These are phyloP conservation scores for Podospora fimiseda DNA, from an alignment of 495 filamentous ascomycete genomes.

Conservation along the genomic window DNA sequence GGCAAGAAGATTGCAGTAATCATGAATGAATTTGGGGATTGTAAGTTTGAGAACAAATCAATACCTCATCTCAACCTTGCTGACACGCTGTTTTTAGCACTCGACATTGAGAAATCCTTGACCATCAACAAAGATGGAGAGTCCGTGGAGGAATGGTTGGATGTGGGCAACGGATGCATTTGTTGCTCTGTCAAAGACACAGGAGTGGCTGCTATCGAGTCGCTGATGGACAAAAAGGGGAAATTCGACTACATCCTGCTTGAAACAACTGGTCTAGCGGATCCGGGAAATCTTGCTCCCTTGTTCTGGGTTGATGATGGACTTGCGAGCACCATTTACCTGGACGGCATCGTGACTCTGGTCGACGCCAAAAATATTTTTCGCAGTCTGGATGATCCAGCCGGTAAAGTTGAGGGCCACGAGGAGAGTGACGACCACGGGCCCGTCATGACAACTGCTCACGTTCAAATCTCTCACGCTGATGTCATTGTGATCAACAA, in stretches of 20 bases:
- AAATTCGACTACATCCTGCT: conserved; percentile 97
- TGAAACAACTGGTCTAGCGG: conserved; percentile 91
- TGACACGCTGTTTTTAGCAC: conserved; percentile 47
- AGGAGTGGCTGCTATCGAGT: conserved; percentile 89
- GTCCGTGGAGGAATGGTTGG: conserved; percentile 89
- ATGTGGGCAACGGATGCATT: conserved; percentile 93
- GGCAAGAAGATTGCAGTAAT: conserved; percentile 98
- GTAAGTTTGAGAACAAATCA: conserved; percentile 50
- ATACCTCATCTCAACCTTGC: neutral
- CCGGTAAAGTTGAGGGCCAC: conserved; percentile 52
- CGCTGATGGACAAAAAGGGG: conserved; percentile 89
- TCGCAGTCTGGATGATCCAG: conserved; percentile 67
- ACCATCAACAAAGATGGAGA: conserved; percentile 81
- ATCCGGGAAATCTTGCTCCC: conserved; percentile 92
- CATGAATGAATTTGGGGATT: conserved; percentile 95
- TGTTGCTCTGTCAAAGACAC: conserved; percentile 98
- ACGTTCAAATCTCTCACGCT: conserved; percentile 95
- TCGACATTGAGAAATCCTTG: conserved; percentile 90
- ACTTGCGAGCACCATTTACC: conserved; percentile 85
- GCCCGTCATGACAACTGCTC: conserved; percentile 75
- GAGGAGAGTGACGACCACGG: conserved; percentile 48
- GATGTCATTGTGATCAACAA: conserved; percentile 95
- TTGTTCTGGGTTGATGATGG: conserved; percentile 97
- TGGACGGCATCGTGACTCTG: conserved; percentile 93
- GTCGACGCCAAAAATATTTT: conserved; percentile 93